Percentiles rank a stretch among this genome's conserved stretches.
Conservation (phyloP, 2,329 filamentous ascomycete genomes). For the Fusarium verrucosum region DNA sequence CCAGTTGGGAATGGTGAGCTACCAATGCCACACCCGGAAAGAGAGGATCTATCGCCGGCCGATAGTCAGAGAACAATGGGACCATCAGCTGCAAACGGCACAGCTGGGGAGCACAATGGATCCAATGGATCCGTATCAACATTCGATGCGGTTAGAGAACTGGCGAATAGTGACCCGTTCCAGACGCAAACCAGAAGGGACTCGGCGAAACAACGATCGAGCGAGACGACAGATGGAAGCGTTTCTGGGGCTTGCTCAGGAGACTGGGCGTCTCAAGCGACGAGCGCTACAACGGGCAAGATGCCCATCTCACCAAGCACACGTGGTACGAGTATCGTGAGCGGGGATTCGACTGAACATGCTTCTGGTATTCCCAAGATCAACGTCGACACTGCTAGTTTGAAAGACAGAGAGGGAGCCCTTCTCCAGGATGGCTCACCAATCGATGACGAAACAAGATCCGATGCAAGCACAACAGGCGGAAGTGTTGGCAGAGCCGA, state of each 20-base stretch:
- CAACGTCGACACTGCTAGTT: conserved; percentile 52
- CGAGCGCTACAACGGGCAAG: conserved; percentile 70
- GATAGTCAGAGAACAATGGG: conserved; percentile 44
- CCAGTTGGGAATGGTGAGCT: conserved; percentile 36
- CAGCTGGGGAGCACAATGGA: conserved; percentile 51
- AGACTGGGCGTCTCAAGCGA: conserved; percentile 71
- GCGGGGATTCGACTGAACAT: conserved; percentile 65
- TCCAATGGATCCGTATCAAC: conserved; percentile 56
- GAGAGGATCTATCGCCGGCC: conserved; percentile 42
- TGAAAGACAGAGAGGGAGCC: conserved; percentile 45
- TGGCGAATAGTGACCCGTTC: conserved; percentile 62
- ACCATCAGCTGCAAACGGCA: conserved; percentile 37
- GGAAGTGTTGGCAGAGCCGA: conserved; percentile 59
- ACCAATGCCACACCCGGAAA: conserved; percentile 39
- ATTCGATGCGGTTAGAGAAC: conserved; percentile 59
- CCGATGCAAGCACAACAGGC: conserved; percentile 46
- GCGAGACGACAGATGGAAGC: conserved; percentile 70
- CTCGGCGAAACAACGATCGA: conserved; percentile 63
- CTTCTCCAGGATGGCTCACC: conserved; percentile 37
- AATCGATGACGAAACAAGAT: conserved; percentile 47
- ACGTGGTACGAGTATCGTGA: conserved; percentile 71
- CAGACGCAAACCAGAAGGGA: conserved; percentile 48
- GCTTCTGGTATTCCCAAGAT: conserved; percentile 55
- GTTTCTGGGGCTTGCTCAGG: conserved; percentile 62
- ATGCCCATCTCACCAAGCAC: conserved; percentile 73